Percentiles rank a stretch among this genome's conserved stretches.
These are phyloP conservation scores for Pseudonitzschia multistriata DNA, from an alignment of 108 stramenopile genomes.

Conservation along the genomic window DNA sequence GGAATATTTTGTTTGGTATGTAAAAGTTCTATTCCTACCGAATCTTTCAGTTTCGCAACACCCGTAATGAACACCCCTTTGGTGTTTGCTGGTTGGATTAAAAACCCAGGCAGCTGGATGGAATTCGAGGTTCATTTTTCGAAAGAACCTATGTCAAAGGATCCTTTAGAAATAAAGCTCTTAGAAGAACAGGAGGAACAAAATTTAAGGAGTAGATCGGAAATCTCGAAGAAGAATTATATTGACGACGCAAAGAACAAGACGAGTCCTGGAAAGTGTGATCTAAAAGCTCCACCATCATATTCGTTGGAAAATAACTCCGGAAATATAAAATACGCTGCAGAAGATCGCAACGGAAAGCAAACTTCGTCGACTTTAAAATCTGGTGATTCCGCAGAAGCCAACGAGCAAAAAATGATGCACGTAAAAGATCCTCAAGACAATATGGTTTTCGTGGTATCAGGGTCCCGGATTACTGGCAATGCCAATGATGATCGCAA, in stretches of 20 bases:
- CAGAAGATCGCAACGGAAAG: background rate
- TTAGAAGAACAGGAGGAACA: slow-evolving; percentile 23
- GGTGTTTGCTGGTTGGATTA: slow-evolving; percentile 22
- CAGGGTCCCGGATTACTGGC: background rate
- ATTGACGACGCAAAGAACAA: background rate
- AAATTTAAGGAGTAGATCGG: background rate
- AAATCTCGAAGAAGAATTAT: background rate
- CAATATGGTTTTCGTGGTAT: slow-evolving; percentile 5
- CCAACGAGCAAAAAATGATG: background rate
- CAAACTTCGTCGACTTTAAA: background rate
- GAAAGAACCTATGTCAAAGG: slow-evolving; percentile 14
- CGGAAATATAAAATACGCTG: background rate
- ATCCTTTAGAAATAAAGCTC: slow-evolving; percentile 20
- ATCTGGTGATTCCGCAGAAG: background rate
- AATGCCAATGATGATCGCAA: slow-evolving; percentile 2
- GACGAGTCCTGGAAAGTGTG: background rate
- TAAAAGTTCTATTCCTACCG: background rate
- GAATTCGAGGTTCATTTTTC: slow-evolving; percentile 19
- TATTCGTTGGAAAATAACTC: slow-evolving; percentile 1
- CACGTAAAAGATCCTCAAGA: background rate
- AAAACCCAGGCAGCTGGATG: slow-evolving; percentile 15
- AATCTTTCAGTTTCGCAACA: slow-evolving; percentile 1
- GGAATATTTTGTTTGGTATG: slow-evolving; percentile 11
- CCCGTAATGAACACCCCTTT: slow-evolving; percentile 11
- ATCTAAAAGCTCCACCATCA: slow-evolving; percentile 16